Conservation (phyloP, 1,284 basidiomycete genomes). For the Melampsora occidentalis region DNA sequence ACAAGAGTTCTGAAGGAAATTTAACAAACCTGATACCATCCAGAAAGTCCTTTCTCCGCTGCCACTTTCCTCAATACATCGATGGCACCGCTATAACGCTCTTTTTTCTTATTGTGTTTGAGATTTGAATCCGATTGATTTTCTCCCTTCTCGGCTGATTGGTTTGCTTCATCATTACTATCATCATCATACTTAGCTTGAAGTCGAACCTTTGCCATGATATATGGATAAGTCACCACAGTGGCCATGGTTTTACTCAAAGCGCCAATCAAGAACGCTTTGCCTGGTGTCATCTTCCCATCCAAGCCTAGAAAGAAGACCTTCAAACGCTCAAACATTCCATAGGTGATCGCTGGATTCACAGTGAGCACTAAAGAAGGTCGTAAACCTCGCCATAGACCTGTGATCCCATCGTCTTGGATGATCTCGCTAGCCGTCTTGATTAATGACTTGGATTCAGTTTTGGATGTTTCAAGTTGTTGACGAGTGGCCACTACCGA, state of each 20-base stretch:
- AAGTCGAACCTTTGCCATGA: slow-evolving; percentile 95
- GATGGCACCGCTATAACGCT: slow-evolving; percentile 67
- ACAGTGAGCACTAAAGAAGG: slow-evolving; percentile 84
- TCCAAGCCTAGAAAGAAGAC: slow-evolving; percentile 57
- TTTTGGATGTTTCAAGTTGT: slow-evolving; percentile 73
- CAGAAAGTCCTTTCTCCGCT: slow-evolving; percentile 63
- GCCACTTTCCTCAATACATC: slow-evolving; percentile 73
- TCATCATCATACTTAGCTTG: slow-evolving; percentile 63
- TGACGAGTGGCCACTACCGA: slow-evolving; percentile 96
- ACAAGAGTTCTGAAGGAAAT: background rate
- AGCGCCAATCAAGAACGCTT: slow-evolving; percentile 85
- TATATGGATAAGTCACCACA: slow-evolving; percentile 66
- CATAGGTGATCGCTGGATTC: slow-evolving; percentile 98
- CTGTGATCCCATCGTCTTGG: slow-evolving; percentile 83
- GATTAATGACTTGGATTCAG: slow-evolving; percentile 60
- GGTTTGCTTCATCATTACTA: slow-evolving; percentile 45
- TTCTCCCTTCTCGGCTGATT: slow-evolving; percentile 28
- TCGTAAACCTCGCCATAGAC: slow-evolving; percentile 89
- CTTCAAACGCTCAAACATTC: slow-evolving; percentile 89
- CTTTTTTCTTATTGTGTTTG: slow-evolving; percentile 50
- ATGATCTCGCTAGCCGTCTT: slow-evolving; percentile 82
- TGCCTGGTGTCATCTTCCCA: slow-evolving; percentile 71
- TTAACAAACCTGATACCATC: slow-evolving; percentile 77
- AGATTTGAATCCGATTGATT: background rate
- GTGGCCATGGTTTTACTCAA: slow-evolving; percentile 94